A percentile compares a stretch with the other conserved stretches of the same genome.
phyloP scores from a whole-genome alignment of 345 rosid genomes.

The Eucalyptus marginata region DNA sequence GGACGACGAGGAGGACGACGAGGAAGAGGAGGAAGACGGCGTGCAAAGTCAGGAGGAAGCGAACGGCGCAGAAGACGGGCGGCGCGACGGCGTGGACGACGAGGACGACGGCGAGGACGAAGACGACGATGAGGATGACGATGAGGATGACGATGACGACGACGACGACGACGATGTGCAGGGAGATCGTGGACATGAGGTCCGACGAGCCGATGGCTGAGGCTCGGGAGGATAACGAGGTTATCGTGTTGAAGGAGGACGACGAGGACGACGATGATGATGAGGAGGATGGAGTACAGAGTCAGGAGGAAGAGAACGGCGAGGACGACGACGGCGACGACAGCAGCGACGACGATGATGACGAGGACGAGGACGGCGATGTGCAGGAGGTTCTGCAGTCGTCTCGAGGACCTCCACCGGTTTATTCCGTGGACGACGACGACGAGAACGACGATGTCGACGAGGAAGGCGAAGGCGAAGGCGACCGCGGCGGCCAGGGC shows the following conservation, averaged over 20 bases:
- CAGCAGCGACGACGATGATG: background rate
- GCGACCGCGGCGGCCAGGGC: background rate
- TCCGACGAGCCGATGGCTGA: slow-evolving; percentile 37
- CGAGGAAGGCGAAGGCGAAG: background rate
- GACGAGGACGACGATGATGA: background rate
- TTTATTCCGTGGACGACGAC: background rate
- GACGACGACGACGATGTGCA: slow-evolving; percentile 42
- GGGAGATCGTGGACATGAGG: slow-evolving; percentile 34
- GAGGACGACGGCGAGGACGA: slow-evolving; percentile 34
- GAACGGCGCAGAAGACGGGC: slow-evolving; percentile 19
- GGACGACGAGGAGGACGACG: slow-evolving; percentile 20
- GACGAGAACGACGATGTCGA: background rate
- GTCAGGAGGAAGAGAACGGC: slow-evolving; percentile 26
- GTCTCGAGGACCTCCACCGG: background rate
- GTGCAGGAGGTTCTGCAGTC: slow-evolving; percentile 10
- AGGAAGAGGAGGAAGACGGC: slow-evolving; percentile 4
- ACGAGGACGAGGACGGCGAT: slow-evolving; percentile 6
- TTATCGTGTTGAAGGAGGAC: background rate
- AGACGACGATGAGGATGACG: slow-evolving; percentile 28
- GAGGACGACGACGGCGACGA: slow-evolving; percentile 31
- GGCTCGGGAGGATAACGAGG: slow-evolving; percentile 27
- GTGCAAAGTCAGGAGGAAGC: slow-evolving; percentile 14
- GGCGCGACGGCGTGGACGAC: slow-evolving; percentile 1
- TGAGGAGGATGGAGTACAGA: slow-evolving; percentile 29
- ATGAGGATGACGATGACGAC: slow-evolving; percentile 17